Evolutionary conservation across 495 filamentous ascomycete genomes (phyloP), one percentile per base, ranked within the genome.

Genomic region (Hypoxylon cercidicola): DNA sequence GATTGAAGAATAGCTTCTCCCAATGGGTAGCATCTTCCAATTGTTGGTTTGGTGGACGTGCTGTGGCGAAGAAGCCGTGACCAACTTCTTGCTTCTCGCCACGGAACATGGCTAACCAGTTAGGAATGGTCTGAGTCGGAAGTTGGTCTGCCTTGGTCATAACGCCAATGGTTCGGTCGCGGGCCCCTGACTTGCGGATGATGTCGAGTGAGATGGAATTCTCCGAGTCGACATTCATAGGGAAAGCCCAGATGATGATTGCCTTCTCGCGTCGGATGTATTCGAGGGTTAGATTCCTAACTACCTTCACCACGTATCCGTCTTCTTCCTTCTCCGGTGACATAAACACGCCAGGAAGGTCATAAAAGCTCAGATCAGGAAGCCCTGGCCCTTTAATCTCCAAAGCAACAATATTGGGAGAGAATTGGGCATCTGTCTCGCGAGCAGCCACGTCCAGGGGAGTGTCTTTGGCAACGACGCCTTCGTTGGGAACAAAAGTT

Each of bases 101-200:
- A 0, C 75, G 72, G 11, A 95, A 74, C 44, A 91, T 87, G 0
- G 80, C 72, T 0, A 82, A 55, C 84, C 89, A 90, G 18, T 85
- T 84, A 0, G 68, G 52, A 23, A 86, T 72, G n/a, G 83, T 79
- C 28, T 61, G 48, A 1, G 85, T 81, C 1, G 71, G 68, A 0
- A 92, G 64, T 0, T 87, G 79, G 65, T 97, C 92, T 0, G 92
- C 91, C 68, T 93, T 97, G 0, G 92, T 96, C 43, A 94, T 79
- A 0, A 93, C 88, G 0, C 92, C 92, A 25, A 94, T 78, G 8
- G 88, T 91, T 3, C 91, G 82, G 6, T 76, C 35, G 0, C 80
- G 74, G 0, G 91, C 91, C n/a, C 81, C 77, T 9, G 80, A 70
- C 9, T 86, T 76, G 0, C 82, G 76, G 18, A 93, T 85, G 2